These are phyloP conservation scores for Suhomyces ambrosiae DNA, from an alignment of 1,139 yeast genomes.

Conservation along the genomic window DNA sequence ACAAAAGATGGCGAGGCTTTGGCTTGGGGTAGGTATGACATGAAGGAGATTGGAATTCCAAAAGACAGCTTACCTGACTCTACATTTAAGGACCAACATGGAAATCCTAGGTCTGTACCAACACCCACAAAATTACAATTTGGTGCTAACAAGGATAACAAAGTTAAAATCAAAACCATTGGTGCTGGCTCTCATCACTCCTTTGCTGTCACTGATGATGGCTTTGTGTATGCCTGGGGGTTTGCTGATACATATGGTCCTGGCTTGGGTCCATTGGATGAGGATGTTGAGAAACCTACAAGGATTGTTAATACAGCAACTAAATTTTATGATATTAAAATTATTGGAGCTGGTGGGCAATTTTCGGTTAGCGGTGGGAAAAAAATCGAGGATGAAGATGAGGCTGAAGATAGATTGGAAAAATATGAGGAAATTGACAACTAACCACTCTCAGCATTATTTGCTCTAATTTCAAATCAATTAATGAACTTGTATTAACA, in stretches of 20 bases:
- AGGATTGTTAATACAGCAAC: conserved; percentile 93
- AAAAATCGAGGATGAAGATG: conserved; percentile 61
- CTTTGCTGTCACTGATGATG: conserved; percentile 80
- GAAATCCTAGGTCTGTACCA: conserved; percentile 85
- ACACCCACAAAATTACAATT: conserved; percentile 66
- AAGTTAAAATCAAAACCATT: conserved; percentile 56
- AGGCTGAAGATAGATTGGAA: conserved; percentile 59
- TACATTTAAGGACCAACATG: conserved; percentile 79
- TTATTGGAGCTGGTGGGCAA: conserved; percentile 93
- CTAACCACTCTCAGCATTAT: no score
- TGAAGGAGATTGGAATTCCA: conserved; percentile 87
- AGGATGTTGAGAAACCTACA: conserved; percentile 84
- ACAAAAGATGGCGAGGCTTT: conserved; percentile 71
- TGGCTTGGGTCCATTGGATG: conserved; percentile 91
- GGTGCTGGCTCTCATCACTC: conserved; percentile 94
- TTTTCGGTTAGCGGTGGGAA: conserved; percentile 86
- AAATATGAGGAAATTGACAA: conserved; percentile 48
- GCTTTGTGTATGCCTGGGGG: conserved; percentile 94
- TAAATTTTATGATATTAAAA: conserved; percentile 64
- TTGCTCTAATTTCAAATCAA: no score
- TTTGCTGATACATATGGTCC: conserved; percentile 95
- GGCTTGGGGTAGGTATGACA: conserved; percentile 89
- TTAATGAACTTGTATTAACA: no score
- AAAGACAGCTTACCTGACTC: conserved; percentile 59
- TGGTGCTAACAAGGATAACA: conserved; percentile 25